Percentiles rank a stretch among this genome's conserved stretches.
Conservation (phyloP, 2,329 filamentous ascomycete species). For the Purpureocillium lavendulum region DNA sequence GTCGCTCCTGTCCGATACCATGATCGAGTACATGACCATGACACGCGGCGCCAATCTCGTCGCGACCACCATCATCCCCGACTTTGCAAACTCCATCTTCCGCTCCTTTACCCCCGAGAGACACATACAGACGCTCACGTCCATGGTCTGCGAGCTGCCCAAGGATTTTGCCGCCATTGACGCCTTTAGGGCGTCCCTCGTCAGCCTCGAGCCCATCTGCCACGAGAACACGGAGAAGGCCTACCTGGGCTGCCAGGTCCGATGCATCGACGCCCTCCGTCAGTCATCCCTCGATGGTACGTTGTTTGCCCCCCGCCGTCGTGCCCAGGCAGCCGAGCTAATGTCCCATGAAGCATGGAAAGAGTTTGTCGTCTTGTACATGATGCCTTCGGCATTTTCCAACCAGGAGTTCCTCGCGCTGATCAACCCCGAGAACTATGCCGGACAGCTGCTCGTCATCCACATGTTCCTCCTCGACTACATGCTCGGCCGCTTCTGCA, state of each 20-base stretch:
- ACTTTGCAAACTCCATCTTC: slow-evolving; percentile 13
- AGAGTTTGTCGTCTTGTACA: slow-evolving; percentile 12
- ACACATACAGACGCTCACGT: slow-evolving; percentile 15
- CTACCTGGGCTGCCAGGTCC: slow-evolving; percentile 10
- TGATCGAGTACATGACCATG: slow-evolving; percentile 28
- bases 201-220: slow-evolving; percentile 10
- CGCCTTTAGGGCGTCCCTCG: slow-evolving; percentile 11
- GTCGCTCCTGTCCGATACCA: slow-evolving; percentile 25
- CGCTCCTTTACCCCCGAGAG: slow-evolving; percentile 13
- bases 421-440: slow-evolving; percentile 18
- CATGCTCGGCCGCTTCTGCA: slow-evolving; percentile 13
- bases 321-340: background rate
- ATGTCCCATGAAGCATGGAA: slow-evolving; percentile 11
- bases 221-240: slow-evolving; percentile 8
- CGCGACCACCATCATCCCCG: slow-evolving; percentile 11
- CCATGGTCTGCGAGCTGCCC: slow-evolving; percentile 12
- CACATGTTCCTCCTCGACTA: slow-evolving; percentile 27
- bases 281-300: slow-evolving; percentile 12
- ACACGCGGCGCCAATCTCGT: slow-evolving; percentile 19
- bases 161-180: slow-evolving; percentile 10
- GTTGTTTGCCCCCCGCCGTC: background rate
- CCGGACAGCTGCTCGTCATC: slow-evolving; percentile 24
- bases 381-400: slow-evolving; percentile 11
- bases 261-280: slow-evolving; percentile 6
- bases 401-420: slow-evolving; percentile 23